Conservation (phyloP, 2,329 filamentous ascomycete genomes). For the Fusarium sp. region DNA sequence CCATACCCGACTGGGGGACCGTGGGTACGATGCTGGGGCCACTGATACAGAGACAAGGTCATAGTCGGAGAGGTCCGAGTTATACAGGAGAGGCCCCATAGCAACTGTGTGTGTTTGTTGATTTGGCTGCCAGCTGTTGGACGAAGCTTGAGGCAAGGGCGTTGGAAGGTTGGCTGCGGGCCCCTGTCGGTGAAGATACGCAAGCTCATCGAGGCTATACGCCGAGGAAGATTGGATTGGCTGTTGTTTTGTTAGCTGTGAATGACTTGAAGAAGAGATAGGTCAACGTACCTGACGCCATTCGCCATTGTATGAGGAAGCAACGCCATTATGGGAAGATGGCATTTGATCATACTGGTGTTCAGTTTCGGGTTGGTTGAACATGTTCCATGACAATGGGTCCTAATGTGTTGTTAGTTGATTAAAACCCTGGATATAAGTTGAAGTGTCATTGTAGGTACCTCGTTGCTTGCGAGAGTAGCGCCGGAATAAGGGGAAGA, state of each 20-base stretch:
- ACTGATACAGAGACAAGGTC: background rate
- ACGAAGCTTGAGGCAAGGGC: background rate
- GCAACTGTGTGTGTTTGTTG: too few species aligned
- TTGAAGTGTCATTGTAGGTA: background rate
- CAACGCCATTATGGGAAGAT: background rate
- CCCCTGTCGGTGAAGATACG: background rate
- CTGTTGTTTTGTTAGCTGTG: background rate
- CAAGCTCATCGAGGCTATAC: background rate
- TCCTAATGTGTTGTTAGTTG: background rate
- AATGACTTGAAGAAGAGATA: background rate
- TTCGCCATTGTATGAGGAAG: background rate
- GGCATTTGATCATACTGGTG: background rate
- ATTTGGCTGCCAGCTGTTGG: background rate
- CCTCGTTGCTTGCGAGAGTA: background rate
- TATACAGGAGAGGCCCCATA: too few species aligned
- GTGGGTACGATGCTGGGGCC: background rate
- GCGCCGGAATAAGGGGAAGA: background rate
- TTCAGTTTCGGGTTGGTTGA: background rate
- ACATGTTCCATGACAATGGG: background rate
- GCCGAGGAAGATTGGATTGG: background rate
- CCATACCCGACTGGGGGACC: background rate
- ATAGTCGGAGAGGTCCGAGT: background rate
- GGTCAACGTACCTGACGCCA: background rate
- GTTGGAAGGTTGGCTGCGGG: background rate
- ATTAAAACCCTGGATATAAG: background rate